Conservation (phyloP, 2,329 filamentous ascomycete genomes). For the Aspergillus glaucus region DNA sequence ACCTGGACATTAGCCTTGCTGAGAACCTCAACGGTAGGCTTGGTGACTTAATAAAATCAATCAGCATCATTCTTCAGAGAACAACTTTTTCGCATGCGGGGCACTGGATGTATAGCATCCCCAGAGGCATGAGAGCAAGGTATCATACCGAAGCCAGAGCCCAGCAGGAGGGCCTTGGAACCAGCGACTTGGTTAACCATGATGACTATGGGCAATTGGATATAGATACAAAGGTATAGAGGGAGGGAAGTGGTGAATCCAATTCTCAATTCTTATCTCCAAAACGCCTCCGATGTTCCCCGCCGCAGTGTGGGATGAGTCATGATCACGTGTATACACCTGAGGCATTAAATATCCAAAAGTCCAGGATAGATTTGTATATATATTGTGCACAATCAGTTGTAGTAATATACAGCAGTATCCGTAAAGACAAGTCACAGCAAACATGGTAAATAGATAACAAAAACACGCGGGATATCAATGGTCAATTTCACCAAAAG, state of each 20-base stretch:
- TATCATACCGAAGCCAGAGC: slow-evolving; percentile 32
- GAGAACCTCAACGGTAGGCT: slow-evolving; percentile 60
- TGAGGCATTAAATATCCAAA: neutral
- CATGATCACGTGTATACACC: slow-evolving; percentile 19
- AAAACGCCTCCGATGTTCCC: slow-evolving; percentile 5
- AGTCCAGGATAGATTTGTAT: neutral
- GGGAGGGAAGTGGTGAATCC: slow-evolving; percentile 6
- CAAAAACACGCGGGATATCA: slow-evolving; percentile 1
- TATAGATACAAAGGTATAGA: slow-evolving; percentile 8
- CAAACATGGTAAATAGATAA: neutral
- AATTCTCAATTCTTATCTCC: neutral
- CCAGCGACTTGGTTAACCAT: slow-evolving; percentile 33
- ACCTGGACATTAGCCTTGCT: slow-evolving; percentile 55
- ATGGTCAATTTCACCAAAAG: slow-evolving; percentile 1
- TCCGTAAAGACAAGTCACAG: neutral
- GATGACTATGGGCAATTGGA: slow-evolving; percentile 13
- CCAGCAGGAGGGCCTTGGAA: slow-evolving; percentile 34
- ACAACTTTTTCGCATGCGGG: slow-evolving; percentile 12
- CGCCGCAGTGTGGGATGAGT: slow-evolving; percentile 14
- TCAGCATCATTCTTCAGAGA: slow-evolving; percentile 3
- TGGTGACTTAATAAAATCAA: slow-evolving; percentile 43
- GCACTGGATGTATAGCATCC: slow-evolving; percentile 7
- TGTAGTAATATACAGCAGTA: neutral
- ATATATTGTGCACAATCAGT: neutral
- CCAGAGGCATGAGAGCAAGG: slow-evolving; percentile 1